Percentiles rank a stretch among this genome's conserved stretches.
These are phyloP conservation scores for Trypethelium eluteriae DNA, from an alignment of 495 filamentous ascomycete genomes.

Conservation along the genomic window DNA sequence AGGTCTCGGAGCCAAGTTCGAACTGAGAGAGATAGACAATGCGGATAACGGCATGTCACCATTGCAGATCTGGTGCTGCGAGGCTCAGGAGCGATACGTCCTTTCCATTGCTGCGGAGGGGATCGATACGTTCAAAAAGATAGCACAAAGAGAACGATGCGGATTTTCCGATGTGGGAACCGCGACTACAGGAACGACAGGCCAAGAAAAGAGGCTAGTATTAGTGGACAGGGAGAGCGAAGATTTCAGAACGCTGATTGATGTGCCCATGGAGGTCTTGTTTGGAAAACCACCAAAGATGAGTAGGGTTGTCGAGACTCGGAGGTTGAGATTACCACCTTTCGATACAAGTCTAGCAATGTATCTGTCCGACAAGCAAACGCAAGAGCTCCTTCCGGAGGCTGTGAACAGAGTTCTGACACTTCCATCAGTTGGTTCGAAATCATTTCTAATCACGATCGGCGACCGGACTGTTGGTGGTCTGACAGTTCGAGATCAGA, in stretches of 20 bases:
- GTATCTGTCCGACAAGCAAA: constrained; percentile 56
- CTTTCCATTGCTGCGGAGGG: constrained; percentile 68
- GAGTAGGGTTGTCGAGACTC: constrained; percentile 67
- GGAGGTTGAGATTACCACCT: constrained; percentile 56
- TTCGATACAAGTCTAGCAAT: constrained; percentile 63
- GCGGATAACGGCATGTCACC: constrained; percentile 88
- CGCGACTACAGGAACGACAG: constrained; percentile 53
- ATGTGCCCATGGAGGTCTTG: constrained; percentile 81
- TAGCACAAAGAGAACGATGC: constrained; percentile 81
- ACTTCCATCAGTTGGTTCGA: constrained; percentile 84
- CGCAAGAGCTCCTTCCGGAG: constrained; percentile 60
- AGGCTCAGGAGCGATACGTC: constrained; percentile 94
- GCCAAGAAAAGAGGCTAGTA: constrained; percentile 63
- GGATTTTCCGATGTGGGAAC: constrained; percentile 88
- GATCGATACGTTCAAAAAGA: constrained; percentile 74
- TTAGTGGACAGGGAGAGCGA: constrained; percentile 74
- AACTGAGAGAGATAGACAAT: constrained; percentile 83
- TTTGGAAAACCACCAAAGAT: constrained; percentile 89
- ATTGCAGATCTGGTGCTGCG: constrained; percentile 93
- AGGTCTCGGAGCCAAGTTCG: constrained; percentile 77
- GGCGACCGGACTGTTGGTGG: constrained; percentile 88
- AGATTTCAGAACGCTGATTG: constrained; percentile 71
- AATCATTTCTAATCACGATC: constrained; percentile 95
- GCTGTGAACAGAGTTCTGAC: constrained; percentile 73
- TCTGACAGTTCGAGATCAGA: constrained; percentile 81